Conservation (phyloP, 1,139 yeast species). For the Saccharomyces pastorianus region DNA sequence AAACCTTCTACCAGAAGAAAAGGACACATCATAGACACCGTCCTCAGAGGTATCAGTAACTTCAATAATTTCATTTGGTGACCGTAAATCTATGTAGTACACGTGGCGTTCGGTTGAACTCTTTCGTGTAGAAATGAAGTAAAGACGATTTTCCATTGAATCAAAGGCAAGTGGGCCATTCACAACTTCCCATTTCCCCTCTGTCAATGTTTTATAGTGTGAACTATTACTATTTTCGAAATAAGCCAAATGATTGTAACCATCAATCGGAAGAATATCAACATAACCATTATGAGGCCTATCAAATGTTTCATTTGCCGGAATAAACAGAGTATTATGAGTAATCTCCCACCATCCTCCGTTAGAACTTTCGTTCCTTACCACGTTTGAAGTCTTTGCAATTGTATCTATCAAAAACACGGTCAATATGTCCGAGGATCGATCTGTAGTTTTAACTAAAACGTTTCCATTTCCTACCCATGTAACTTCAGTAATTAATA, state of each 20-base stretch:
- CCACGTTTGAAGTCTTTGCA: conserved; percentile 29
- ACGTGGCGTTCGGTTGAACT: conserved; percentile 57
- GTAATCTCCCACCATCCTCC: conserved; percentile 77
- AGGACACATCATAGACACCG: conserved; percentile 64
- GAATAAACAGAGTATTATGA: conserved; percentile 61
- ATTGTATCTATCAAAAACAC: conserved; percentile 47
- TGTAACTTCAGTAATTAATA: conserved; percentile 53
- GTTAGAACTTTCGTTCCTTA: conserved; percentile 41
- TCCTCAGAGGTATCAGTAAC: conserved; percentile 49
- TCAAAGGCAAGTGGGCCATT: conserved; percentile 57
- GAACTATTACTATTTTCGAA: conserved; percentile 47
- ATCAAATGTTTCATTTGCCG: conserved; percentile 42
- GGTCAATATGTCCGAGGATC: conserved; percentile 58
- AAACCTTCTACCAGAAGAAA: conserved; percentile 60
- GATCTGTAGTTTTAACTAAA: conserved; percentile 60
- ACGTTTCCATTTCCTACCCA: conserved; percentile 62
- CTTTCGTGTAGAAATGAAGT: conserved; percentile 57
- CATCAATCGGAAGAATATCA: conserved; percentile 60
- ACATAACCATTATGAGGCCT: conserved; percentile 54
- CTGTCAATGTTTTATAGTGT: conserved; percentile 47
- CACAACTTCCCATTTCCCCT: conserved; percentile 66
- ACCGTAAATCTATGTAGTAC: conserved; percentile 40
- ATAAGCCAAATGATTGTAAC: conserved; percentile 65
- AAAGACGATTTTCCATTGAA: conserved; percentile 45
- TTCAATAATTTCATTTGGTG: conserved; percentile 38